Conservation (phyloP, 129 eudicot species). For the Helichrysum umbraculigerum region DNA sequence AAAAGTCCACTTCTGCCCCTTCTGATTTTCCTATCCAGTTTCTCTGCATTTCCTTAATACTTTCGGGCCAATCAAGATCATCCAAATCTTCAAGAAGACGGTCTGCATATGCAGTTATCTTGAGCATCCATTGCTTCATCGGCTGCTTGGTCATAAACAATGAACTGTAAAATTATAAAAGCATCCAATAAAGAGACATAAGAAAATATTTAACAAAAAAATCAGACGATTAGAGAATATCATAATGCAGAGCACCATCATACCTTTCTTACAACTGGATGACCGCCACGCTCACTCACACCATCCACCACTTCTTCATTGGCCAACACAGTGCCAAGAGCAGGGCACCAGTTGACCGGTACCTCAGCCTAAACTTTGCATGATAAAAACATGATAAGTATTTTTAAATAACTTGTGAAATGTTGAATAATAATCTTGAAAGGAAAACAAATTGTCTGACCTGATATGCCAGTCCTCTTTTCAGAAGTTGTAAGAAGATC, state of each 20-base stretch:
- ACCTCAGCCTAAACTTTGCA: conserved; percentile 73
- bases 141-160: conserved; percentile 99
- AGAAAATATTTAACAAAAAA: conserved; percentile 18
- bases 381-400: conserved; percentile 9
- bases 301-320: conserved; percentile 99
- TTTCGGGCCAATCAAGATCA: conserved; percentile 99
- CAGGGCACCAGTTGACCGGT: conserved; percentile 99
- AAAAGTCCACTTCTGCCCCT: conserved; percentile 90
- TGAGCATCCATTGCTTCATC: conserved; percentile 99
- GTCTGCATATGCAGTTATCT: conserved; percentile 95
- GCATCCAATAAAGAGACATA: conserved; percentile 53
- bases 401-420: conserved; percentile 2
- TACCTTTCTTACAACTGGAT: conserved; percentile 96
- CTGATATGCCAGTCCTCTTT: conserved; percentile 95
- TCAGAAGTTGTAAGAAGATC: conserved; percentile 94
- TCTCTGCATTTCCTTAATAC: conserved; percentile 97
- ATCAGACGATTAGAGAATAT: not conserved
- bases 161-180: conserved; percentile 78
- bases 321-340: conserved; percentile 97
- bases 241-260: not conserved
- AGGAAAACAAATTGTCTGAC: conserved; percentile 29
- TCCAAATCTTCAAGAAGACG: conserved; percentile 97
- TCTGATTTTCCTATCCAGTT: conserved; percentile 98
- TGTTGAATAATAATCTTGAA: not conserved
- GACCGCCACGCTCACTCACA: conserved; percentile 97